Evolutionary conservation across 2,329 filamentous ascomycete genomes (phyloP).

Genomic region (Albifimbria verrucaria): DNA sequence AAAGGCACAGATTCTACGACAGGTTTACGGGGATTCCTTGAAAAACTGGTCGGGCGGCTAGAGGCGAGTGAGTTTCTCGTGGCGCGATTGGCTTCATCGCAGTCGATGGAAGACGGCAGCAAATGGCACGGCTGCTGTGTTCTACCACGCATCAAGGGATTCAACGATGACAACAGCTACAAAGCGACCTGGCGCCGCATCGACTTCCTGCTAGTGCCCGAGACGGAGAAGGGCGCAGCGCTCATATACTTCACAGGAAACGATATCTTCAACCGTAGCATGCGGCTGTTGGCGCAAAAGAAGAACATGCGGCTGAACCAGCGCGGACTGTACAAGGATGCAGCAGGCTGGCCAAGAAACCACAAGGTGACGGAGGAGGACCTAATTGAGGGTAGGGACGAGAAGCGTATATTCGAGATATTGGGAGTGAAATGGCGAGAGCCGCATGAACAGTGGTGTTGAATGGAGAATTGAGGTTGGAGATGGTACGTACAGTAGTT

Average conservation of each 20-base stretch:
- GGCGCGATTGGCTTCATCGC: slow-evolving; percentile 59
- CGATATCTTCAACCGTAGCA: slow-evolving; percentile 88
- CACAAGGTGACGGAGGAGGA: slow-evolving; percentile 64
- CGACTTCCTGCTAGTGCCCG: slow-evolving; percentile 80
- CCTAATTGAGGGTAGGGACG: slow-evolving; percentile 70
- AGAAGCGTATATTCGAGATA: slow-evolving; percentile 76
- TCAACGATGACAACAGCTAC: slow-evolving; percentile 26
- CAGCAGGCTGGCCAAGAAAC: slow-evolving; percentile 56
- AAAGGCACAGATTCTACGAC: slow-evolving; percentile 47
- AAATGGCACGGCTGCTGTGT: slow-evolving; percentile 90
- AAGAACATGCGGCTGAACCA: slow-evolving; percentile 87
- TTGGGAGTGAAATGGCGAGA: slow-evolving; percentile 83
- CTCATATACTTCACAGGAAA: slow-evolving; percentile 96
- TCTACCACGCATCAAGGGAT: slow-evolving; percentile 46
- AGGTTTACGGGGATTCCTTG: slow-evolving; percentile 61
- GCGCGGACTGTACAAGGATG: slow-evolving; percentile 70
- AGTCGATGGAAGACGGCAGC: slow-evolving; percentile 50
- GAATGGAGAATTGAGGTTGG: slow-evolving; percentile 18
- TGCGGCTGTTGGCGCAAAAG: slow-evolving; percentile 74
- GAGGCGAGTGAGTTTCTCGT: slow-evolving; percentile 64
- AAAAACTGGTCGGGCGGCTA: slow-evolving; percentile 60
- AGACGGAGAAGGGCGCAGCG: slow-evolving; percentile 75
- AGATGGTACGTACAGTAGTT: not conserved
- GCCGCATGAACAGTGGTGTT: slow-evolving; percentile 74
- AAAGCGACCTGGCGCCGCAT: slow-evolving; percentile 70